Conservation (phyloP, 768 basidiomycete genomes). For the Amanita molliuscula region DNA sequence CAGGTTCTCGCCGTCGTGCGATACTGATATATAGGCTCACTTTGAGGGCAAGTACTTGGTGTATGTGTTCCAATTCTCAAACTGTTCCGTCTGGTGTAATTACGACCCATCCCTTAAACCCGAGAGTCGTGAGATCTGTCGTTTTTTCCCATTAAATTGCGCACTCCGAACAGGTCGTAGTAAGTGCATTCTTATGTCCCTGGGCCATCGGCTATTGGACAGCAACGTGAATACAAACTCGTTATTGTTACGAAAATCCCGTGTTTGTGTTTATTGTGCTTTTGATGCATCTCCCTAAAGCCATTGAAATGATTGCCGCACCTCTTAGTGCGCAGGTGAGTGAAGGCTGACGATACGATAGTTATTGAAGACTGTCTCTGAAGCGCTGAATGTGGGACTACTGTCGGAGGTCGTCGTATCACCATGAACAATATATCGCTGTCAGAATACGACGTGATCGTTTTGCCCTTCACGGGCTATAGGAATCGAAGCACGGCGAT, state of each 20-base stretch:
- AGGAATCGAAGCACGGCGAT: slow-evolving; percentile 20
- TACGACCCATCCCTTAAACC: background rate
- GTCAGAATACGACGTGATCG: background rate
- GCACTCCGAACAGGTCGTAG: background rate
- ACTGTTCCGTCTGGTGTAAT: background rate
- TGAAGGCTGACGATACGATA: background rate
- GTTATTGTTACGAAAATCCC: slow-evolving; percentile 1
- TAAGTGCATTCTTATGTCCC: background rate
- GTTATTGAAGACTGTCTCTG: background rate
- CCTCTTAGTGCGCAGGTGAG: background rate
- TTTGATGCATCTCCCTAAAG: background rate
- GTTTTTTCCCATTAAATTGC: too few species aligned
- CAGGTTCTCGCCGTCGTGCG: background rate
- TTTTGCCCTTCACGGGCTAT: background rate
- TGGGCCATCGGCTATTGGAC: background rate
- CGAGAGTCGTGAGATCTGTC: background rate
- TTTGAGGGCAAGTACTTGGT: background rate
- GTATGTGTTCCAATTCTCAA: background rate
- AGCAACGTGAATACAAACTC: background rate
- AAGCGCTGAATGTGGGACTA: background rate
- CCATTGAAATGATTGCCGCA: background rate
- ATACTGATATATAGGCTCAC: background rate
- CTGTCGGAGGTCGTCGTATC: background rate
- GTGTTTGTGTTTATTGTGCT: background rate
- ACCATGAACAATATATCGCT: background rate